phyloP scores from a whole-genome alignment of 2,329 filamentous ascomycete species.

The Pyrenochaeta sp. region DNA sequence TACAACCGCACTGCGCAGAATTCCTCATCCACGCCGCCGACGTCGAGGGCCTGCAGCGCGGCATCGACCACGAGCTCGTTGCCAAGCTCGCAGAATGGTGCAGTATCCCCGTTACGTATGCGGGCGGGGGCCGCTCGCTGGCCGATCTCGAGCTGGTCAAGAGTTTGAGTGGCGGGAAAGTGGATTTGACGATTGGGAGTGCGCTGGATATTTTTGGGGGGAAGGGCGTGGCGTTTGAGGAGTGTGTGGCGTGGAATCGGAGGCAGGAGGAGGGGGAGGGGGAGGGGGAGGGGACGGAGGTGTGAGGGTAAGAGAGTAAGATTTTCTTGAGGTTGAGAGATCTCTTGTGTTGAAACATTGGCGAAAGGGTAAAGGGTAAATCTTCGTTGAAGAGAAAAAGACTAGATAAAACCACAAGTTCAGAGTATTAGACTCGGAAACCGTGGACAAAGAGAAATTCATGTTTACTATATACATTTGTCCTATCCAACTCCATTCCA shows the following conservation, averaged over 20 bases:
- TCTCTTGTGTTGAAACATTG: no score
- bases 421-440: no score
- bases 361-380: no score
- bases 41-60: conserved; percentile 90
- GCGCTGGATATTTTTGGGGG: conserved; percentile 96
- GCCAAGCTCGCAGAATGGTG: conserved; percentile 82
- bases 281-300: no score
- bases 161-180: conserved; percentile 76
- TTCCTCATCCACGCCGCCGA: conserved; percentile 98
- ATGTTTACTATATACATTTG: no score
- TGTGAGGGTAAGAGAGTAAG: no score
- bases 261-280: no score
- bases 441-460: no score
- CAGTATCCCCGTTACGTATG: conserved; percentile 92
- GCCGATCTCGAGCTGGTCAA: conserved; percentile 85
- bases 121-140: conserved; percentile 85
- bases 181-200: conserved; percentile 95
- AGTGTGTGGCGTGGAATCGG: conserved; percentile 88
- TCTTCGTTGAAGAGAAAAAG: no score
- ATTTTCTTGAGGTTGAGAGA: no score
- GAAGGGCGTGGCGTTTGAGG: conserved; percentile 81
- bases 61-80: conserved; percentile 88
- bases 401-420: no score
- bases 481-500: no score
- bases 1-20: conserved; percentile 93